Evolutionary conservation across 164 flowering plant genomes (phyloP).

Genomic region (Malania oleifera): DNA sequence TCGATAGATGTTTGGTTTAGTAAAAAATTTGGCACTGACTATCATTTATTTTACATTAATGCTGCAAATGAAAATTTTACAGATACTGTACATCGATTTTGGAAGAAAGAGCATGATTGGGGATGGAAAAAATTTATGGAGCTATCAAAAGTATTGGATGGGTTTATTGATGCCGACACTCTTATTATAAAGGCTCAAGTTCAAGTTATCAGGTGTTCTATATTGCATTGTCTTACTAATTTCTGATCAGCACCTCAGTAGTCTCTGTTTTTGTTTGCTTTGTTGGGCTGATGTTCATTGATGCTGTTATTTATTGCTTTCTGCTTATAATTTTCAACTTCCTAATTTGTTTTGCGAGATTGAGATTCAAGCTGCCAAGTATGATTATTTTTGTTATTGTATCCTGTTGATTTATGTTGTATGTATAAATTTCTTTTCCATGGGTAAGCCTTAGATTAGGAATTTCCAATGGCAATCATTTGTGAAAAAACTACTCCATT

Average conservation of each 20-base stretch:
- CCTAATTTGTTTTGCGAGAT: neutral
- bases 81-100: constrained; percentile 89
- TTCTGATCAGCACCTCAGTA: neutral
- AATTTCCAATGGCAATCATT: too few species aligned
- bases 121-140: constrained; percentile 99
- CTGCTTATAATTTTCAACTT: neutral
- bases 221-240: neutral
- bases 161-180: constrained; percentile 82
- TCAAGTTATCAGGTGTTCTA: constrained; percentile 76
- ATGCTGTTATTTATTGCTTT: too few species aligned
- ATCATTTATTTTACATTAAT: constrained; percentile 4
- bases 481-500: too few species aligned
- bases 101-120: constrained; percentile 99
- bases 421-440: too few species aligned
- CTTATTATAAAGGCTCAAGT: constrained; percentile 95
- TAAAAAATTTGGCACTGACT: neutral
- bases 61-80: constrained; percentile 19
- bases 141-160: constrained; percentile 81
- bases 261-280: neutral
- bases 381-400: too few species aligned
- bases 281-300: neutral
- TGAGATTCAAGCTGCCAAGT: neutral
- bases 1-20: constrained; percentile 4
- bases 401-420: too few species aligned
- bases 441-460: too few species aligned